phyloP scores from a whole-genome alignment of 140 eudicot species.

The Senecio squalidus region DNA sequence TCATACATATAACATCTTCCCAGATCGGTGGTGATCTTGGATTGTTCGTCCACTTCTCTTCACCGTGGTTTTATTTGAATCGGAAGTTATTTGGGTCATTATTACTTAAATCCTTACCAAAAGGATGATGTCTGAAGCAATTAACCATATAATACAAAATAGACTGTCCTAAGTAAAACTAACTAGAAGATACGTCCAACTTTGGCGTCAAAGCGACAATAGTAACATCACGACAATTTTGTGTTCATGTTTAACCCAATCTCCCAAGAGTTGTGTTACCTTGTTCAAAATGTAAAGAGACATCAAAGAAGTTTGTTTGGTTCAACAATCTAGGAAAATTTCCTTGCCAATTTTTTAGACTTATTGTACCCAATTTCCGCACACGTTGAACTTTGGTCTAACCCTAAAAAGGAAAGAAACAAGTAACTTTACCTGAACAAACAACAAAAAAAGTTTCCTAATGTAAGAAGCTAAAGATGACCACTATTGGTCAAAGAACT shows the following conservation, averaged over 20 bases:
- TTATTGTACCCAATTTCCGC: constrained; percentile 5
- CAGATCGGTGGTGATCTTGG: no score
- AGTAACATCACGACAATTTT: not conserved
- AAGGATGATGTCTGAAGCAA: no score
- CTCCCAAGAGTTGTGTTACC: not conserved
- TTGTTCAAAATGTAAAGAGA: not conserved
- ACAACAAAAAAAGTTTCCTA: not conserved
- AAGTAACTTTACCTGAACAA: not conserved
- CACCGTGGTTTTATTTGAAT: no score
- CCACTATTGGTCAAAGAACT: not conserved
- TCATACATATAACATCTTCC: no score
- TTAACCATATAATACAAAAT: not conserved
- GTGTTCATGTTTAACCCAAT: not conserved
- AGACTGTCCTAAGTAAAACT: not conserved
- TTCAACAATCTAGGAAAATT: not conserved
- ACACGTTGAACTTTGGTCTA: constrained; percentile 17
- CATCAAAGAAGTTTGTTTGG: constrained; percentile 22
- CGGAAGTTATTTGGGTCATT: no score
- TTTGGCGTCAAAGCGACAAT: not conserved
- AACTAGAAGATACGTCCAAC: not conserved
- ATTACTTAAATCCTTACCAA: no score
- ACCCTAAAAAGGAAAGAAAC: constrained; percentile 15
- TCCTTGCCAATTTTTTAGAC: not conserved
- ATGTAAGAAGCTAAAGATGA: not conserved
- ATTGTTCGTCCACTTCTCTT: no score